A percentile compares a stretch with the other conserved stretches of the same genome.
phyloP scores from a whole-genome alignment of 1,284 basidiomycete species.

The Sporisorium exsertum region DNA sequence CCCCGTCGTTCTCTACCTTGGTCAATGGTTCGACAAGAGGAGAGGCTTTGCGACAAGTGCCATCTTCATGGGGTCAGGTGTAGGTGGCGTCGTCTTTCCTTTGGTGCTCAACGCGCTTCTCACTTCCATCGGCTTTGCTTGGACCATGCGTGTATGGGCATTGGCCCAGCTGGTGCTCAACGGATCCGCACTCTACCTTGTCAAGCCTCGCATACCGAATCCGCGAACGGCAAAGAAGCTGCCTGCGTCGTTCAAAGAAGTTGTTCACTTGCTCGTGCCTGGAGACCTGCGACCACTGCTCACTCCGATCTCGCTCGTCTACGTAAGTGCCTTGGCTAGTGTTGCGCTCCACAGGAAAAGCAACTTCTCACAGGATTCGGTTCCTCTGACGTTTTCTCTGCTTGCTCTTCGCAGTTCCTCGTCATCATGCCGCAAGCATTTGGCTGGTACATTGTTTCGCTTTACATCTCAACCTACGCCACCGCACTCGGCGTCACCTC shows the following conservation, averaged over 20 bases:
- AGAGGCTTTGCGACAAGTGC: conserved; percentile 48
- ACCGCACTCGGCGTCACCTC: conserved; percentile 46
- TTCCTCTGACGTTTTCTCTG: not conserved
- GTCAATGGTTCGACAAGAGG: conserved; percentile 55
- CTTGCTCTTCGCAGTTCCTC: conserved; percentile 7
- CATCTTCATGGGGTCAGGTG: conserved; percentile 47
- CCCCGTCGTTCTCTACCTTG: conserved; percentile 53
- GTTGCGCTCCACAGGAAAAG: not conserved
- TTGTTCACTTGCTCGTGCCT: conserved; percentile 6
- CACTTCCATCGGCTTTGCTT: conserved; percentile 44
- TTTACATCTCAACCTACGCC: conserved; percentile 52
- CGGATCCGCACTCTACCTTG: conserved; percentile 27
- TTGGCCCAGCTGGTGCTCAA: conserved; percentile 33
- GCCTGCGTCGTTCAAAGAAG: conserved; percentile 6
- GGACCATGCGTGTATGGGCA: conserved; percentile 51
- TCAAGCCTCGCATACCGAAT: conserved; percentile 23
- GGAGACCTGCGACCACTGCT: conserved; percentile 17
- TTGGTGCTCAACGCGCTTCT: conserved; percentile 41
- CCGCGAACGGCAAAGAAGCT: not conserved
- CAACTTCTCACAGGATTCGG: not conserved
- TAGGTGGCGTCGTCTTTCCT: conserved; percentile 55
- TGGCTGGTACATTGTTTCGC: conserved; percentile 52
- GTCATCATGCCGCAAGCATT: conserved; percentile 45
- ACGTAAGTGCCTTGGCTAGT: conserved; percentile 1
- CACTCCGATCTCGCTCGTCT: conserved; percentile 17